Evolutionary conservation across 2,329 filamentous ascomycete genomes (phyloP), one percentile per base, ranked within the genome.

Genomic region (Chlorencoelia australis): DNA sequence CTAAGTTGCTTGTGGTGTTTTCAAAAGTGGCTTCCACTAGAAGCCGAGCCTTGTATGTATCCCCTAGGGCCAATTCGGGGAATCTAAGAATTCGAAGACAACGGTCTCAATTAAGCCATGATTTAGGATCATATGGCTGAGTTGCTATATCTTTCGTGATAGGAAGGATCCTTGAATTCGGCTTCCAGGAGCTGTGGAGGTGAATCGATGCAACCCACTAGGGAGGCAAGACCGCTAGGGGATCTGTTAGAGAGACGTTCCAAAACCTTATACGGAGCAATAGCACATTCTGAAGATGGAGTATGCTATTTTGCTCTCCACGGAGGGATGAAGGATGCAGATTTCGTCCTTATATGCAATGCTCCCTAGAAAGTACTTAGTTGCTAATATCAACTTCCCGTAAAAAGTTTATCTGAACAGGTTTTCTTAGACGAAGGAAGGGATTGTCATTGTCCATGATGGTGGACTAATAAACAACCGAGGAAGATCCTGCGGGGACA

Each of bases 1-100:
- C n/a, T n/a, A n/a, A n/a, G n/a, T n/a, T n/a, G 20, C 8, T n/a
- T n/a, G n/a, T n/a, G n/a, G n/a, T 17, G 21, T 37, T 33, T 13
- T n/a, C 10, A 7, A 51, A 29, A 6, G 39, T 40, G 11, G 54
- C 51, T 31, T 56, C 48, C 20, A 52, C 44, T 7, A 58, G 37
- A n/a, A 58, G 44, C 17, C 44, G 45, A 1, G 54, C 52, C 46
- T 54, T 56, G 28, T 56, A 57, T 0, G 46, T 45, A 26, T 58
- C 55, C 3, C 55, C 54, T 1, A 52, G 48, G 7, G 48, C 51
- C 9, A 58, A 45, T 35, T 57, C 55, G 2, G 56, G 55, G 34
- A 47, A 57, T 9, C 50, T 53, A 2, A 55, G 39, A 7, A 46
- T 39, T 19, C 50, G 46, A 7, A 55, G 45, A 29, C 41, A 46